Evolutionary conservation across 495 filamentous ascomycete species (phyloP).

Genomic region (Podospora sp.): DNA sequence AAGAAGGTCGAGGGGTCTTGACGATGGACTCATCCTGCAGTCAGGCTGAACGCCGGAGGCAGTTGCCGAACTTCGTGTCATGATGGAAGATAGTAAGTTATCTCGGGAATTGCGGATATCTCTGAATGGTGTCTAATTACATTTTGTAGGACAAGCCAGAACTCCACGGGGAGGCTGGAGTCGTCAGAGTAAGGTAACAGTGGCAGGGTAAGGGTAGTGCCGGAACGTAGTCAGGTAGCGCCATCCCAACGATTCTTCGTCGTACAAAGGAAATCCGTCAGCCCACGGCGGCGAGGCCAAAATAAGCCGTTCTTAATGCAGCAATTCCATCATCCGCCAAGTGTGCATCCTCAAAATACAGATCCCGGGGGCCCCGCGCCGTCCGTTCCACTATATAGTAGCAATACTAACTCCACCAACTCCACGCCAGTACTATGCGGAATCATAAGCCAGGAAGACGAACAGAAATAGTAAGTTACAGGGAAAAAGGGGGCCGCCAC

Average conservation of each 20-base stretch:
- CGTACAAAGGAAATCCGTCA: constrained; percentile 31
- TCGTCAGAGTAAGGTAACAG: background rate
- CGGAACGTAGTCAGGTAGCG: background rate
- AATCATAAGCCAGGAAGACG: constrained; percentile 35
- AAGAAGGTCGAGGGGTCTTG: constrained; percentile 8
- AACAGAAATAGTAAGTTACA: constrained; percentile 12
- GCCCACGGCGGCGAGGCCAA: constrained; percentile 3
- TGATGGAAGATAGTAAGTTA: background rate
- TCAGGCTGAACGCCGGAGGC: no score
- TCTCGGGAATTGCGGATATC: constrained; percentile 12
- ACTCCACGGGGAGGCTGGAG: background rate
- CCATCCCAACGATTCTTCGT: background rate
- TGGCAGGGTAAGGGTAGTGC: background rate
- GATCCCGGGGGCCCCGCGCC: constrained; percentile 15
- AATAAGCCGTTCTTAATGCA: background rate
- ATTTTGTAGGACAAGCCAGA: constrained; percentile 24
- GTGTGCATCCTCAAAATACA: constrained; percentile 28
- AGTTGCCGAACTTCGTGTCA: background rate
- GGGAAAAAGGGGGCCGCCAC: background rate
- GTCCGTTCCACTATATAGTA: constrained; percentile 28
- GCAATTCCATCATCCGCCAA: background rate
- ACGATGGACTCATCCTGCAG: no score
- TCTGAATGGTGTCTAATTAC: constrained; percentile 35
- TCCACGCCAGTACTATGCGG: constrained; percentile 42
- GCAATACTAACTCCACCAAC: constrained; percentile 47